A percentile compares a stretch with the other conserved stretches of the same genome.
phyloP scores from a whole-genome alignment of 495 filamentous ascomycete species.

The Elasticomyces elasticus region DNA sequence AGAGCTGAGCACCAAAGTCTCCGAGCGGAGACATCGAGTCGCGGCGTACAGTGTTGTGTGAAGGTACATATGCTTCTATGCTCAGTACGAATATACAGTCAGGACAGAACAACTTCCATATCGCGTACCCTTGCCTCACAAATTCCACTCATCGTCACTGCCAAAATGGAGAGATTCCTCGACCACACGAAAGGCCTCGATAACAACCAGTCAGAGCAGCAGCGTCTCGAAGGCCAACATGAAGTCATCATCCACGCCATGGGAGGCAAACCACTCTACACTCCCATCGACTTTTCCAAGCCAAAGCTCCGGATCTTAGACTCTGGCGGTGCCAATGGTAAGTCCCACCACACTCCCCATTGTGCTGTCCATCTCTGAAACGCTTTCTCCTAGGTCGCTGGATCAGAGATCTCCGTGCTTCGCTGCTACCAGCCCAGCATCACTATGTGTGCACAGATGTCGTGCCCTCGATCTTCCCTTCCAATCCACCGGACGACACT shows the following conservation, averaged over 20 bases:
- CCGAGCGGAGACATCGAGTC: too few relatives aligned
- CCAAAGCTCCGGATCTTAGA: not conserved
- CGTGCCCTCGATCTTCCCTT: not conserved
- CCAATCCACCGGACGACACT: not conserved
- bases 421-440: not conserved
- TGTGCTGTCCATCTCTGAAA: not conserved
- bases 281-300: not conserved
- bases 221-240: not conserved
- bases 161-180: not conserved
- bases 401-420: not conserved
- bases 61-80: too few relatives aligned
- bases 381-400: not conserved
- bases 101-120: too few relatives aligned
- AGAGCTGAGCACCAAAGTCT: too few relatives aligned
- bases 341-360: too few relatives aligned
- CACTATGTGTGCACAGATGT: not conserved
- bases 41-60: too few relatives aligned
- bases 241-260: not conserved
- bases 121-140: not conserved
- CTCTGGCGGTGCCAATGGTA: not conserved
- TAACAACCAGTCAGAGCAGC: not conserved
- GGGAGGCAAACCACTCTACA: not conserved
- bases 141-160: not conserved
- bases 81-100: too few relatives aligned
- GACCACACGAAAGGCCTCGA: not conserved